phyloP scores from a whole-genome alignment of 306 rosid genomes.

The Ochetophila trinervis region DNA sequence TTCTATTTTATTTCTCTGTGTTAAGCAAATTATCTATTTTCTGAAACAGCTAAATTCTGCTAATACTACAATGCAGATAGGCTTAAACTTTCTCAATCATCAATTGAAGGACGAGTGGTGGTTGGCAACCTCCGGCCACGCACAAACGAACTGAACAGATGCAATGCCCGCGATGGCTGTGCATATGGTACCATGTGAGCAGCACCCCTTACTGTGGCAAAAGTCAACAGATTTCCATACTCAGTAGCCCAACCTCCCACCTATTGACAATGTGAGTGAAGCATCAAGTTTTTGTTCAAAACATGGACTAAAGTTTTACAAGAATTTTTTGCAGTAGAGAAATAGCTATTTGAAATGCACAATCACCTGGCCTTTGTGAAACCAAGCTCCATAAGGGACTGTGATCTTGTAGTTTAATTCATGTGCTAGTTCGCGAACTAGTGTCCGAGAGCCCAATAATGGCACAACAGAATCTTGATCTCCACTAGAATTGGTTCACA shows the following conservation, averaged over 20 bases:
- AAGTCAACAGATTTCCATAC: conserved; percentile 72
- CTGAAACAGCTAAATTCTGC: neutral
- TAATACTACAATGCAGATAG: neutral
- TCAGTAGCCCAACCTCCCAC: conserved; percentile 87
- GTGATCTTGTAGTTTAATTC: conserved; percentile 58
- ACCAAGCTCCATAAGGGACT: conserved; percentile 83
- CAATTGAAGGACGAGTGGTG: conserved; percentile 48
- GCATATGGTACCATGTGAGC: conserved; percentile 93
- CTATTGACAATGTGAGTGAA: conserved; percentile 23
- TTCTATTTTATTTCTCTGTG: neutral
- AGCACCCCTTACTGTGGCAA: conserved; percentile 84
- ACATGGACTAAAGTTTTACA: neutral
- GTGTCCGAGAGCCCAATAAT: conserved; percentile 70
- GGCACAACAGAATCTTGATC: conserved; percentile 91
- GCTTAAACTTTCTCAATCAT: conserved; percentile 14
- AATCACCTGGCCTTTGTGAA: conserved; percentile 80
- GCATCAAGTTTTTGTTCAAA: neutral
- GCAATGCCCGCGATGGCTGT: conserved; percentile 81
- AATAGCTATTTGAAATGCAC: neutral
- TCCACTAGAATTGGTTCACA: conserved; percentile 47
- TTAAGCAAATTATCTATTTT: conserved; percentile 12
- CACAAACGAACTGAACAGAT: conserved; percentile 65
- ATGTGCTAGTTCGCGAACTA: conserved; percentile 72
- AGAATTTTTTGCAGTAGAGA: neutral
- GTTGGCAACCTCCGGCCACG: conserved; percentile 60